Evolutionary conservation across 108 stramenopile genomes (phyloP).

Genomic region (Aurantiochytrium sp.): DNA sequence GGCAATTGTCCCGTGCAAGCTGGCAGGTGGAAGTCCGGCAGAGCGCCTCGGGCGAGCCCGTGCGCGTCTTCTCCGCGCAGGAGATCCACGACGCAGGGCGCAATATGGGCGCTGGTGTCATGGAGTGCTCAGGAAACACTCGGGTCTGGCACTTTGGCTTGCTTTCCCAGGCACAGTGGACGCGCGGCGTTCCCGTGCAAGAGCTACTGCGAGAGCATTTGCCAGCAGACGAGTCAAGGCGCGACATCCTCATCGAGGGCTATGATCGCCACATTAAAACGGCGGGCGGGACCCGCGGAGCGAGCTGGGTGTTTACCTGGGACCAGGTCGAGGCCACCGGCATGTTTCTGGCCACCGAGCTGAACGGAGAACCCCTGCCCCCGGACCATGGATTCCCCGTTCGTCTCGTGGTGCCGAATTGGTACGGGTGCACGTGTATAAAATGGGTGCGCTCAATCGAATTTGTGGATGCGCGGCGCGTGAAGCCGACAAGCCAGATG

Average conservation of each 20-base stretch:
- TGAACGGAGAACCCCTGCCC: neutral
- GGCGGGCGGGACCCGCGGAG: neutral
- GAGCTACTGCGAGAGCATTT: neutral
- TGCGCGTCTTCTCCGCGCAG: neutral
- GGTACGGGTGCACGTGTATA: neutral
- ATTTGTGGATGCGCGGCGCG: neutral
- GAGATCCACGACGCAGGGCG: neutral
- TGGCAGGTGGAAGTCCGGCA: neutral
- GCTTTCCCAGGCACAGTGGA: neutral
- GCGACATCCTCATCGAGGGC: neutral
- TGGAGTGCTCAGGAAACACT: conserved; percentile 2
- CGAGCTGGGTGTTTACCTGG: neutral
- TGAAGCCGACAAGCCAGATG: neutral
- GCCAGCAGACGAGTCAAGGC: neutral
- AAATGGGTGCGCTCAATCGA: neutral
- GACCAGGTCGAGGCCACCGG: neutral
- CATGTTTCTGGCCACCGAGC: neutral
- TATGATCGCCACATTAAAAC: neutral
- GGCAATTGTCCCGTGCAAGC: neutral
- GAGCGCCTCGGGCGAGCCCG: neutral
- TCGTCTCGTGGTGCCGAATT: neutral
- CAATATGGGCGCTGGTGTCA: neutral
- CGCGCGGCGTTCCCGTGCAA: neutral
- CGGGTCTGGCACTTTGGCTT: neutral
- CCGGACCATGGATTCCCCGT: neutral